Evolutionary conservation across 495 filamentous ascomycete genomes (phyloP).

Genomic region (Penicillium desertorum): DNA sequence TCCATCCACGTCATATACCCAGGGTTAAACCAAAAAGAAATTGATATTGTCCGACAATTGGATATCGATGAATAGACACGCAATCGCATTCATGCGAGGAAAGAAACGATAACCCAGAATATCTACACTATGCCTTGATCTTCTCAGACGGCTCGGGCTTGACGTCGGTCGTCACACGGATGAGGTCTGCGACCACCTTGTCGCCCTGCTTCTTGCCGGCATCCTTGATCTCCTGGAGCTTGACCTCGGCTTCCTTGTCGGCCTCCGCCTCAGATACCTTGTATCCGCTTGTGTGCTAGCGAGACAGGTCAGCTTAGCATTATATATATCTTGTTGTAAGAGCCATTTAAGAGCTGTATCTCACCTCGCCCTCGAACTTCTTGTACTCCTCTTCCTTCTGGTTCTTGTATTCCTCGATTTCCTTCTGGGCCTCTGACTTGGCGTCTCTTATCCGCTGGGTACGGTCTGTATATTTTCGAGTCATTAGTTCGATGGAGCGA

Average conservation of each 20-base stretch:
- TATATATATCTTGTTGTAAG: neutral
- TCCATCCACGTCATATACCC: neutral
- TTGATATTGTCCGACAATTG: conserved; percentile 29
- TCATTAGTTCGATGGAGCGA: conserved; percentile 11
- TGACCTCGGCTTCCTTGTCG: conserved; percentile 72
- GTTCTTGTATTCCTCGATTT: conserved; percentile 91
- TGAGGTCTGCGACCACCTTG: conserved; percentile 76
- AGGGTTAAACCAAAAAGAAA: conserved; percentile 16
- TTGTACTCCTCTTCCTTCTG: conserved; percentile 93
- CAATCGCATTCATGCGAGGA: conserved; percentile 25
- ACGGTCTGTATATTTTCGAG: conserved; percentile 67
- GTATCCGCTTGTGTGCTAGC: conserved; percentile 80
- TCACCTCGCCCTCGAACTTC: conserved; percentile 89
- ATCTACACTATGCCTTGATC: conserved; percentile 44
- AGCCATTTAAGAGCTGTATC: conserved; percentile 6
- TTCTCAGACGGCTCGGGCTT: conserved; percentile 67
- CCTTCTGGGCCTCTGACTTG: conserved; percentile 91
- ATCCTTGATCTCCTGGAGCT: conserved; percentile 77
- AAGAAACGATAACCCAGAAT: conserved; percentile 21
- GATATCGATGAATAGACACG: conserved; percentile 33
- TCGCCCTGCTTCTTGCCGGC: conserved; percentile 75
- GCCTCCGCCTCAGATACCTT: conserved; percentile 85
- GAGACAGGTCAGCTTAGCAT: neutral
- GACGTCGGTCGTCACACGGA: conserved; percentile 75
- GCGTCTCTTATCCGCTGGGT: conserved; percentile 97